A percentile compares a stretch with the other conserved stretches of the same genome.
These are phyloP conservation scores for Eragrostis nindensis DNA, from an alignment of 176 grass and related monocot species.

Conservation along the genomic window DNA sequence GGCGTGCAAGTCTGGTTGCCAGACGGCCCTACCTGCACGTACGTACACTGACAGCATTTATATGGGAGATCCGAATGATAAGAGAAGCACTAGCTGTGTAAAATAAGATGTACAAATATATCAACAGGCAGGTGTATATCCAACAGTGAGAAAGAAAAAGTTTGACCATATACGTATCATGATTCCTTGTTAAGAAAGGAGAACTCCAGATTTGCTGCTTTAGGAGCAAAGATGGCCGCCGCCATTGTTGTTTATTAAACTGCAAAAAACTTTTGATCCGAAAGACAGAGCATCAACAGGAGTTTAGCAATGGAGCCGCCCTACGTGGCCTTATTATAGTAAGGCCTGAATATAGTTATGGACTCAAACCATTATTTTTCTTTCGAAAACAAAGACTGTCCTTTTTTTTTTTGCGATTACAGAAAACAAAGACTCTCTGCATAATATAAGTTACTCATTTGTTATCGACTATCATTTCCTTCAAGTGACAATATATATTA, in stretches of 20 bases:
- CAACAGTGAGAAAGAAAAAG: slow-evolving; percentile 27
- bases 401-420: too few relatives aligned
- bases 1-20: background rate
- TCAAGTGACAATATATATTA: too few relatives aligned
- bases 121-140: slow-evolving; percentile 31
- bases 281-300: background rate
- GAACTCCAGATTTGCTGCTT: slow-evolving; percentile 31
- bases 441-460: too few relatives aligned
- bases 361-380: background rate
- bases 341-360: too few relatives aligned
- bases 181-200: slow-evolving; percentile 51
- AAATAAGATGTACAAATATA: background rate
- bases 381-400: background rate
- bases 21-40: slow-evolving; percentile 10
- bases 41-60: background rate
- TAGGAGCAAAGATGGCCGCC: slow-evolving; percentile 31
- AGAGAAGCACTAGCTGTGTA: slow-evolving; percentile 13
- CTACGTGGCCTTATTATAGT: background rate
- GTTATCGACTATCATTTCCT: too few relatives aligned
- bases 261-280: slow-evolving; percentile 29
- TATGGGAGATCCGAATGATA: background rate
- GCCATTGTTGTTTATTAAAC: slow-evolving; percentile 1
- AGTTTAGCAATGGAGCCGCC: background rate
- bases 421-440: too few relatives aligned
- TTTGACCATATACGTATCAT: slow-evolving; percentile 39